These are phyloP conservation scores for Ophiostoma piceae DNA, from an alignment of 2,329 filamentous ascomycete genomes.

Conservation along the genomic window DNA sequence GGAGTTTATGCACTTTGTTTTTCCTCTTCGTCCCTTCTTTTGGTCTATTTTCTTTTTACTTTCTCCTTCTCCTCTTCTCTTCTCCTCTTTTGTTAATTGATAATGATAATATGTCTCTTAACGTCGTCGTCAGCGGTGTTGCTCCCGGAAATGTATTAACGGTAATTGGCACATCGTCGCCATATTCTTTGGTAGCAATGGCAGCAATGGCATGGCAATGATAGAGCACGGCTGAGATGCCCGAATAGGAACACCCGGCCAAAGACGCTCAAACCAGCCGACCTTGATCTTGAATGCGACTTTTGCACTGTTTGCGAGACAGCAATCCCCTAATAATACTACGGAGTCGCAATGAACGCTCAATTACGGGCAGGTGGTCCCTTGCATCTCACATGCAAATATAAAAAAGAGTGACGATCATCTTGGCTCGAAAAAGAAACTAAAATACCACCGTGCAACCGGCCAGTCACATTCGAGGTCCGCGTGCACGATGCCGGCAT, in stretches of 20 bases:
- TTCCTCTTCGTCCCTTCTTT: background rate
- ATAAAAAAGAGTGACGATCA: background rate
- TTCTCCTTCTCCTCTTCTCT: background rate
- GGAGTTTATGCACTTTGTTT: slow-evolving; percentile 7
- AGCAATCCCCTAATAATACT: too few species aligned
- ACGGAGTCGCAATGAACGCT: too few species aligned
- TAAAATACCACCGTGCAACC: background rate
- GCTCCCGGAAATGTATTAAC: background rate
- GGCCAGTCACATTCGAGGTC: slow-evolving; percentile 10
- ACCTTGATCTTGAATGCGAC: slow-evolving; percentile 1
- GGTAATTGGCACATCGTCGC: background rate
- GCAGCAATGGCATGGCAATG: background rate
- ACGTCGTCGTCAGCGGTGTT: background rate
- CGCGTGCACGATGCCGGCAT: background rate
- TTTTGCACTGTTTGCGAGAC: background rate
- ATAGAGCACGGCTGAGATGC: background rate
- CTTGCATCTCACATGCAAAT: slow-evolving; percentile 16
- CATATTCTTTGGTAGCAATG: background rate
- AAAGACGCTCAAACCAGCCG: slow-evolving; percentile 3
- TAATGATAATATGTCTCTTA: background rate
- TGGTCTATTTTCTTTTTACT: background rate
- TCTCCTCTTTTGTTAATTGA: background rate
- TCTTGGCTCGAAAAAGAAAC: background rate
- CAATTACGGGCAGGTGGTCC: slow-evolving; percentile 1
- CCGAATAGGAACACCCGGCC: background rate